Conservation (phyloP, 2,329 filamentous ascomycete genomes). For the Botrytis fabae region DNA sequence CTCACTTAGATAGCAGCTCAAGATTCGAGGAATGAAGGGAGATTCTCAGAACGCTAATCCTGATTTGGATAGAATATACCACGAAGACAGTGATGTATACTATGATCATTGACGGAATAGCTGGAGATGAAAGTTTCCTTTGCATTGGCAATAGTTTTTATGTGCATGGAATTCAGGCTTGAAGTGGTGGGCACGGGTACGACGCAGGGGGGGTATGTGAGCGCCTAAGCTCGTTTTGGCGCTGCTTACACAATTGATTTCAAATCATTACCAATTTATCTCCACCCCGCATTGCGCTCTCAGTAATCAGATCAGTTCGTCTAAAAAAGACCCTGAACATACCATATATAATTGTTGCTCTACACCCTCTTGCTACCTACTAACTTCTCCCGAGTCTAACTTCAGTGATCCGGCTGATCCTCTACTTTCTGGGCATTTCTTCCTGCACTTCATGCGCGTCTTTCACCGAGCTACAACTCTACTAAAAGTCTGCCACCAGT, state of each 20-base stretch:
- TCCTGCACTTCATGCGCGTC: constrained; percentile 1
- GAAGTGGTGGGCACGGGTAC: neutral
- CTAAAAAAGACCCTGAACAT: neutral
- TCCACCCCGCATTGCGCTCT: neutral
- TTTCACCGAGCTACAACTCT: neutral
- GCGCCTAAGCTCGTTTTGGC: neutral
- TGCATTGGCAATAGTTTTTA: neutral
- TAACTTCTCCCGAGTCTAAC: neutral
- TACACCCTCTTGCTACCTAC: neutral
- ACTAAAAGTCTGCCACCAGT: constrained; percentile 14
- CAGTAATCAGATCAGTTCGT: constrained; percentile 1
- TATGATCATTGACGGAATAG: neutral
- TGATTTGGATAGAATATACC: neutral
- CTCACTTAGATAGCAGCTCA: neutral
- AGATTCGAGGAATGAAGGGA: neutral
- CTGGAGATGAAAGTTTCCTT: neutral
- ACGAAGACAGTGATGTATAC: neutral
- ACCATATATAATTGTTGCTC: constrained; percentile 6
- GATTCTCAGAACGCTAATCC: neutral
- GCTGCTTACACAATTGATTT: neutral
- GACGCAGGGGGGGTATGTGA: neutral
- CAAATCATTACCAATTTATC: constrained; percentile 19
- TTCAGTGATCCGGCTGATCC: neutral
- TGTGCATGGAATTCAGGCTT: neutral
- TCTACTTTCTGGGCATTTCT: neutral